Percentiles rank a stretch among this genome's conserved stretches.
These are phyloP conservation scores for Catharanthus roseus DNA, from an alignment of 257 asterid species.

Conservation along the genomic window DNA sequence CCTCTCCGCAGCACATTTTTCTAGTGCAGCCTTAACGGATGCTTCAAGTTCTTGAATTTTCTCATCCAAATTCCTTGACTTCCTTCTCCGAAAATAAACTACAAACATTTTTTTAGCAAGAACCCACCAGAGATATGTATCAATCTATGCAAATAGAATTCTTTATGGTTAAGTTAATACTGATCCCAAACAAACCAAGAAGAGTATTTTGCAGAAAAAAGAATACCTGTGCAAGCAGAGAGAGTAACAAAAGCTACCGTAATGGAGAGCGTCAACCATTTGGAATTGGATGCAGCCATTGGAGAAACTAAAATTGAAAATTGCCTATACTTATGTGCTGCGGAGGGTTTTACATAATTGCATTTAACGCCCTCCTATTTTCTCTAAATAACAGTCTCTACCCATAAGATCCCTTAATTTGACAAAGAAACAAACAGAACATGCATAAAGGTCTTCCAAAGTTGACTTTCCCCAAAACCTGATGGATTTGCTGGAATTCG, in stretches of 20 bases:
- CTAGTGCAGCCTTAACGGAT: constrained; percentile 47
- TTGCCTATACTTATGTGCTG: background rate
- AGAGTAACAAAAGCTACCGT: constrained; percentile 38
- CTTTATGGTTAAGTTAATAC: background rate
- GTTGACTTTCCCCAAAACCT: background rate
- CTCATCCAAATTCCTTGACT: constrained; percentile 33
- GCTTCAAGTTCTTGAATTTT: constrained; percentile 56
- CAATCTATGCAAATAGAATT: too few relatives aligned
- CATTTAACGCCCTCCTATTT: background rate
- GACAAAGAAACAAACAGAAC: background rate
- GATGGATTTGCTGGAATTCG: background rate
- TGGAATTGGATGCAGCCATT: constrained; percentile 30
- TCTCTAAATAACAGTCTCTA: background rate
- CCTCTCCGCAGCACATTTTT: constrained; percentile 78
- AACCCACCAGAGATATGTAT: background rate
- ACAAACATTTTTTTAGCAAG: constrained; percentile 3
- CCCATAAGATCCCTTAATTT: background rate
- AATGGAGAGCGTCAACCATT: constrained; percentile 39
- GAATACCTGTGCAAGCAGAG: constrained; percentile 41
- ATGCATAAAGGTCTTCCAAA: background rate
- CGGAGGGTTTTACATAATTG: background rate
- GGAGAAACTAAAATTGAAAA: background rate
- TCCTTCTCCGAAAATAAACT: constrained; percentile 58
- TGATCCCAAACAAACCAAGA: background rate
- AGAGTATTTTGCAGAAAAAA: background rate